phyloP scores from a whole-genome alignment of 345 rosid species.

The Nephelium lappaceum region DNA sequence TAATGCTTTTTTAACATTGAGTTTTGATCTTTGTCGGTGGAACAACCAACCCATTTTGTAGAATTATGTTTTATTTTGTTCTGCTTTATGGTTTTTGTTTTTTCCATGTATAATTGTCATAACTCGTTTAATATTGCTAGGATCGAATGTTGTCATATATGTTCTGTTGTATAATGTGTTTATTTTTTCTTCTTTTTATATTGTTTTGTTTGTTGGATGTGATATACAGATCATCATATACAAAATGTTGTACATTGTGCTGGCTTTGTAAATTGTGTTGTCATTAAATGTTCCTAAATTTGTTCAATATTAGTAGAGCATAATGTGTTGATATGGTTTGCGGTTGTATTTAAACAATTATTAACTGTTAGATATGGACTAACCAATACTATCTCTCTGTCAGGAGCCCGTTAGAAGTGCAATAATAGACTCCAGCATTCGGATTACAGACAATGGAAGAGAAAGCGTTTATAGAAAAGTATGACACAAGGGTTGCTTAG shows the following conservation, averaged over 20 bases:
- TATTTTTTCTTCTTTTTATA: background rate
- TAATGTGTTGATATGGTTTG: background rate
- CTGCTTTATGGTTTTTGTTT: background rate
- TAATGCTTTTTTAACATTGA: background rate
- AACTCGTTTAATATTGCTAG: no score
- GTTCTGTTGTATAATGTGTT: background rate
- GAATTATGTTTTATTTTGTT: background rate
- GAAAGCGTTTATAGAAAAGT: slow-evolving; percentile 87
- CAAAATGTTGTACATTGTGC: background rate
- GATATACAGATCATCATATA: no score
- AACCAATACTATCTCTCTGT: slow-evolving; percentile 15
- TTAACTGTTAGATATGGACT: slow-evolving; percentile 1
- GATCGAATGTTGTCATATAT: background rate
- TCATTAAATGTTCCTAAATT: background rate
- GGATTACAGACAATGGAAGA: slow-evolving; percentile 91
- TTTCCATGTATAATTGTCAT: background rate
- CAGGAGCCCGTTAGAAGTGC: slow-evolving; percentile 85
- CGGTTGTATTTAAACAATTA: no score
- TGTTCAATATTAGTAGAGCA: no score
- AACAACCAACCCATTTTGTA: slow-evolving; percentile 5
- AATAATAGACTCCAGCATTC: slow-evolving; percentile 66
- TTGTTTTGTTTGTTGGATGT: background rate
- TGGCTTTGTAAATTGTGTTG: background rate
- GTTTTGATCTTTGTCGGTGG: slow-evolving; percentile 3
- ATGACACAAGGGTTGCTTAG: background rate